A percentile compares a stretch with the other conserved stretches of the same genome.
These are phyloP conservation scores for Calonectria hawksworthii DNA, from an alignment of 2,329 filamentous ascomycete species.

Conservation along the genomic window DNA sequence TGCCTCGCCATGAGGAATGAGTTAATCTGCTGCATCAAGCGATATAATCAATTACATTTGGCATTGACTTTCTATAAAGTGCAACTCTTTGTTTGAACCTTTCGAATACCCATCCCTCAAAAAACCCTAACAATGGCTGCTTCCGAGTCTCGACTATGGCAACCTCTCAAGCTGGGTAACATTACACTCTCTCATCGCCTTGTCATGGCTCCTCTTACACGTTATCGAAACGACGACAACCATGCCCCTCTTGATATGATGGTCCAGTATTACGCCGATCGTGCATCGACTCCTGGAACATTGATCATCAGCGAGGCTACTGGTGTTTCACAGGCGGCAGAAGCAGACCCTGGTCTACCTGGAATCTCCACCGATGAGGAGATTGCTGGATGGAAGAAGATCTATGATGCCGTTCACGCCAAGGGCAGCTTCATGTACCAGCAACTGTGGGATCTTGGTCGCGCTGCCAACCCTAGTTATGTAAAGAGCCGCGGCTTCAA, in stretches of 20 bases:
- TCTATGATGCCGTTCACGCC: conserved; percentile 74
- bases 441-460: conserved; percentile 76
- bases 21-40: background rate
- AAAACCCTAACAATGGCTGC: conserved; percentile 27
- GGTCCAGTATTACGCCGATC: conserved; percentile 61
- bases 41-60: background rate
- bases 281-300: conserved; percentile 57
- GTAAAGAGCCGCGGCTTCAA: conserved; percentile 43
- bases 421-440: conserved; percentile 73
- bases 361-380: conserved; percentile 72
- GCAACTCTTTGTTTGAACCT: background rate
- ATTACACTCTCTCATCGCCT: conserved; percentile 58
- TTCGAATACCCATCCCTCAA: background rate
- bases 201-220: conserved; percentile 70
- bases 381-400: conserved; percentile 70
- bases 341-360: conserved; percentile 58
- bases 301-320: conserved; percentile 63
- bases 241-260: conserved; percentile 43
- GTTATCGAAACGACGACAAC: conserved; percentile 62
- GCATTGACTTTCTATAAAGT: background rate
- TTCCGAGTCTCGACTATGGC: conserved; percentile 37
- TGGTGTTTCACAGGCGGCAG: conserved; percentile 51
- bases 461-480: conserved; percentile 52
- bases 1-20: background rate
- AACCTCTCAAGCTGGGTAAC: conserved; percentile 58